Evolutionary conservation across 2,329 filamentous ascomycete genomes (phyloP).

Genomic region (Colletotrichum falcatum): DNA sequence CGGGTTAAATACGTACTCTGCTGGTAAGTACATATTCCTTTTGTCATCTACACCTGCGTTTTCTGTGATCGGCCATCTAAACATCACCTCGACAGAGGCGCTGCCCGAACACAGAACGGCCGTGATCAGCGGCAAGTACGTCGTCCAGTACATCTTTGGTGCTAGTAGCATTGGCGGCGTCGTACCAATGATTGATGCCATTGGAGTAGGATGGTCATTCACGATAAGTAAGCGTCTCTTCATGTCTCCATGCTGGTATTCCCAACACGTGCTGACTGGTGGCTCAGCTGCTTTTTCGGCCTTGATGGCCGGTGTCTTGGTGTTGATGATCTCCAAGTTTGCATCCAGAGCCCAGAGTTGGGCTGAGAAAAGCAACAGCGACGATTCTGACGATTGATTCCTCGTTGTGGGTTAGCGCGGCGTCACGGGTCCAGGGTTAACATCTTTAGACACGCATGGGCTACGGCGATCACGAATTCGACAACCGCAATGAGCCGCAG

Average conservation of each 20-base stretch:
- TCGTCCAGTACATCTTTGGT: conserved; percentile 41
- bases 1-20: conserved; percentile 54
- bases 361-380: conserved; percentile 25
- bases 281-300: conserved; percentile 23
- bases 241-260: not conserved
- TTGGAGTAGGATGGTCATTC: conserved; percentile 66
- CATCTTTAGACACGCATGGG: not conserved
- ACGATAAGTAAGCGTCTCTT: conserved; percentile 49
- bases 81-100: conserved; percentile 28
- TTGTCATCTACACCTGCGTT: not conserved
- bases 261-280: not conserved
- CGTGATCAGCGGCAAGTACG: conserved; percentile 42
- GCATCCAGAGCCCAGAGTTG: conserved; percentile 32
- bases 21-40: conserved; percentile 47
- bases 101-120: conserved; percentile 37
- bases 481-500: too few relatives aligned
- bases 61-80: not conserved
- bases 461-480: not conserved
- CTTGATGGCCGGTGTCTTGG: conserved; percentile 12
- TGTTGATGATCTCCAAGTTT: conserved; percentile 32
- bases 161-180: conserved; percentile 63
- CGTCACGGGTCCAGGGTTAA: not conserved
- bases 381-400: conserved; percentile 17
- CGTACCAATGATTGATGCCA: conserved; percentile 61
- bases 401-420: not conserved